These are phyloP conservation scores for Biscutella laevigata DNA, from an alignment of 441 rosid genomes.

Conservation along the genomic window DNA sequence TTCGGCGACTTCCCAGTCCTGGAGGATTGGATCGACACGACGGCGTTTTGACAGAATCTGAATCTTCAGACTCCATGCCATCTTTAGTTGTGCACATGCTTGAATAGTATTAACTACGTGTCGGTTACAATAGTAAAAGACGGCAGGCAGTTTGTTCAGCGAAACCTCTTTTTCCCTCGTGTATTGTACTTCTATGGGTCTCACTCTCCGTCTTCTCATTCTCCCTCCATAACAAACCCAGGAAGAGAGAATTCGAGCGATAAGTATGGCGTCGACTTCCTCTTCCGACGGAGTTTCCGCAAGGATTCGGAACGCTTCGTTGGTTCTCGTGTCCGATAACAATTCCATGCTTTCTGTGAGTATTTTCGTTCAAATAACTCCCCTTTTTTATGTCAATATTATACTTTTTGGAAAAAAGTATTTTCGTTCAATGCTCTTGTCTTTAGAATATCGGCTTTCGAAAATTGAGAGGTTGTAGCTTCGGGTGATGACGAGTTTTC, in stretches of 20 bases:
- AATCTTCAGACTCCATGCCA: not conserved
- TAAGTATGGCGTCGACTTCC: constrained; percentile 30
- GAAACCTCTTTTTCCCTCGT: constrained; percentile 5
- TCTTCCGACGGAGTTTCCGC: constrained; percentile 36
- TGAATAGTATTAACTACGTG: not conserved
- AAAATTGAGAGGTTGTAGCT: constrained; percentile 1
- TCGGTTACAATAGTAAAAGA: not conserved
- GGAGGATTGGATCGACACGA: not conserved
- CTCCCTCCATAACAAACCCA: constrained; percentile 20
- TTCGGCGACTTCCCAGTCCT: not conserved
- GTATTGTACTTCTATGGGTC: too few species aligned
- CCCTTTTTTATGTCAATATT: not conserved
- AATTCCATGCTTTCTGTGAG: constrained; percentile 48
- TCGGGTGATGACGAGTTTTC: not conserved
- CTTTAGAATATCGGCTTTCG: not conserved
- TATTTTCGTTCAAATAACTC: not conserved
- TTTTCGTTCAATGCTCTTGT: not conserved
- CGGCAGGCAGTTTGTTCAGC: constrained; percentile 14
- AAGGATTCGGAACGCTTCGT: constrained; percentile 43
- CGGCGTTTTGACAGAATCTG: not conserved
- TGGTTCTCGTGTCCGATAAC: constrained; percentile 42
- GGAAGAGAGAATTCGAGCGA: not conserved
- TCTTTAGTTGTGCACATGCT: too few species aligned
- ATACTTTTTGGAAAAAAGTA: too few species aligned
- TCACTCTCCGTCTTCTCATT: not conserved